Evolutionary conservation across 352 stramenopile genomes (phyloP), one percentile per base, ranked within the genome.

Genomic region (Phytophthora crassamura): DNA sequence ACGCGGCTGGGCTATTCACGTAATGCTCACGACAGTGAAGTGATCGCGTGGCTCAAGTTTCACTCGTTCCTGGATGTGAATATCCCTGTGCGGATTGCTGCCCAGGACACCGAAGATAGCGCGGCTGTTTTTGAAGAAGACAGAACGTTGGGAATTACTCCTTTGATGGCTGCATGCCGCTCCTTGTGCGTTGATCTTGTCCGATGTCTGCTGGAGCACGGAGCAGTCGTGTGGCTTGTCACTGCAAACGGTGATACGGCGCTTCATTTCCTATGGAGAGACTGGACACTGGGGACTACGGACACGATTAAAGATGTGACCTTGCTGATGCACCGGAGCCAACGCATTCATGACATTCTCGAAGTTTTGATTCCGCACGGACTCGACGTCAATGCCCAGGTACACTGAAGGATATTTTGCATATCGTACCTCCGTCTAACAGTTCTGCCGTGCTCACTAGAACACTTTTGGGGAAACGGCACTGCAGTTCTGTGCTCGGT

Each of bases 1-100:
- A 40, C 35, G 11, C 46, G 18, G 18, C 9, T 25, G 33, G 40
- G 38, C 42, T 60, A 18, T 28, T 64, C 9, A 39, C 15, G 41
- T 20, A 6, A 16, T 43, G 28, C 7, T 65, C 7, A 32, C 18
- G 22, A 30, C 48, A 94, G 84, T 16, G 82, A 92, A 64, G 72
- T 77, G 9, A 65, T 89, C 9, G 57, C 78, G 7, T 89, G 85
- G 77, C 62, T 94, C 16, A 83, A 79, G 25, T 63, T 82, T 5
- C 79, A 91, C 36, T 67, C 62, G 4, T 93, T 94, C 53, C 42
- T 73, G 35, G 86, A 93, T 45, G 70, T 94, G 33, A 91, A 94
- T 43, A 46, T 92, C 2, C 75, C 82, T 0, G 76, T 90, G 0
- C 60, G 47, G 3, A 42, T 76, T 18, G 38, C 42, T 55, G 11